These are phyloP conservation scores for Malassezia sympodialis DNA, from an alignment of 1,284 basidiomycete species.

Conservation along the genomic window DNA sequence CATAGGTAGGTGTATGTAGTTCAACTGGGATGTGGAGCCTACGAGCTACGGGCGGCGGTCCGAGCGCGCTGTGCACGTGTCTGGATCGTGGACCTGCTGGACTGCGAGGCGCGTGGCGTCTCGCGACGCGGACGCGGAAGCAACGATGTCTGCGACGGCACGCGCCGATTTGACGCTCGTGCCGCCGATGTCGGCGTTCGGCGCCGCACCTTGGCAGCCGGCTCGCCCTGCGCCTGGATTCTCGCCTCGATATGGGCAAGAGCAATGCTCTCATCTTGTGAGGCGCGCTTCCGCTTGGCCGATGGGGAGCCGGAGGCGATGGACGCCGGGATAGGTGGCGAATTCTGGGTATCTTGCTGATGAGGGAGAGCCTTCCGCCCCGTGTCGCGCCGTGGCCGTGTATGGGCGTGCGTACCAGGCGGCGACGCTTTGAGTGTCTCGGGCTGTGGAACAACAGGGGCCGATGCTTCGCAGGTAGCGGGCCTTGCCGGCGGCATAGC, in stretches of 20 bases:
- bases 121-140: constrained; percentile 3
- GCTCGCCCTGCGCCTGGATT: background rate
- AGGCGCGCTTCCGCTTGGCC: background rate
- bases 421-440: background rate
- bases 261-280: background rate
- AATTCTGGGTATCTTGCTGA: background rate
- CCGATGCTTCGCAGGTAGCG: background rate
- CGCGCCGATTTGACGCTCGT: background rate
- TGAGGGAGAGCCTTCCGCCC: background rate
- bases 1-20: background rate
- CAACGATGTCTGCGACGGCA: constrained; percentile 1
- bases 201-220: background rate
- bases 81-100: background rate
- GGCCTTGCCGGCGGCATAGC: too few relatives aligned
- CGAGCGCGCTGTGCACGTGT: background rate
- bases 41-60: background rate
- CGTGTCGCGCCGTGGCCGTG: background rate
- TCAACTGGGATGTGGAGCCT: background rate
- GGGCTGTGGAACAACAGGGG: background rate
- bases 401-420: background rate
- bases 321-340: background rate
- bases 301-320: background rate
- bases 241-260: background rate
- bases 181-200: background rate
- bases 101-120: background rate